Conservation (phyloP, 805 yeast species). For the Wickerhamiella sergipiensis region DNA sequence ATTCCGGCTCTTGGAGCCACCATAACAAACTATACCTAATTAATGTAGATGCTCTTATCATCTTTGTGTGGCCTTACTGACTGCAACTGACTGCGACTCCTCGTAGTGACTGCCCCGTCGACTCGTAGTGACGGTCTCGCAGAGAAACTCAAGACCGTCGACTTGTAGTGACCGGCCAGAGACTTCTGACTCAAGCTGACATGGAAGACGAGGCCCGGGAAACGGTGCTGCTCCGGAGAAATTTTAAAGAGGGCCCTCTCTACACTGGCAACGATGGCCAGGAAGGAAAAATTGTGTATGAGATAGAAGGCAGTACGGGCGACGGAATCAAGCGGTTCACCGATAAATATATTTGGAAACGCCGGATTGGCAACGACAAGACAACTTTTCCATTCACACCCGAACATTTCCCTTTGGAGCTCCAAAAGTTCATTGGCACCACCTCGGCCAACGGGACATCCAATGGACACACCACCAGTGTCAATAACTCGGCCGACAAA, state of each 20-base stretch:
- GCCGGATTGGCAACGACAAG: constrained; percentile 55
- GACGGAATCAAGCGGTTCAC: constrained; percentile 76
- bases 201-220: constrained; percentile 4
- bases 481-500: neutral
- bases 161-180: no score
- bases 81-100: no score
- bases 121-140: no score
- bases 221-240: constrained; percentile 5
- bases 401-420: constrained; percentile 64
- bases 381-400: constrained; percentile 66
- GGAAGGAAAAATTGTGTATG: constrained; percentile 13
- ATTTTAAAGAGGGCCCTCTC: constrained; percentile 15
- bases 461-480: neutral
- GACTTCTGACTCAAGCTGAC: neutral
- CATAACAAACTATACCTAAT: no score
- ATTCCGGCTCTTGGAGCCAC: neutral
- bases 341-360: constrained; percentile 60
- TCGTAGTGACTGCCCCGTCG: no score
- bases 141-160: no score
- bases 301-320: constrained; percentile 12
- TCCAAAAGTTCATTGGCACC: constrained; percentile 53
- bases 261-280: constrained; percentile 13
- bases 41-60: no score
- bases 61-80: neutral
- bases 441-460: neutral